Evolutionary conservation across 2,329 filamentous ascomycete species (phyloP), one percentile per base, ranked within the genome.

Genomic region (Colletotrichum sojae): DNA sequence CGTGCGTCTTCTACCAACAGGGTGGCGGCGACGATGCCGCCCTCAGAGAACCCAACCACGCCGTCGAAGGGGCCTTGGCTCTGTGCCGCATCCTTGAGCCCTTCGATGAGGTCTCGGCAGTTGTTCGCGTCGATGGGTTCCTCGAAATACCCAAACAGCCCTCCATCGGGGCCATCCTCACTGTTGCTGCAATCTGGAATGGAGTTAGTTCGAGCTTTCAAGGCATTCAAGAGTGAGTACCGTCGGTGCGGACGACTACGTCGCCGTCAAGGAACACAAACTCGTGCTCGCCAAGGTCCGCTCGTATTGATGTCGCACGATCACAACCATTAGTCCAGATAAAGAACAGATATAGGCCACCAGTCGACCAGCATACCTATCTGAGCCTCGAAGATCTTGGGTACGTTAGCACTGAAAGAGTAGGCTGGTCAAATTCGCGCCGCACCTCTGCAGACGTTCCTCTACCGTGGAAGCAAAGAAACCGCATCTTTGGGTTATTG

Each of bases 1-100:
- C 70, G 71, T 16, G 75, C 67, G 67, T 78, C 74, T 36, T 77
- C 75, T 27, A 76, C 64, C 4, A 79, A 67, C 65, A 79, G 73
- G 71, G 73, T 77, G n/a, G 76, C 76, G 25, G 75, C 76, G 16
- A 79, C 71, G 2, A 73, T 75, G 45, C 75, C 76, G 20, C 76
- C 76, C 52, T 78, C 76, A 9, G 76, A 77, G 67, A 77, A 78
- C 2, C 76, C 76, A 74, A 78, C 77, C 16, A 77, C 51, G 18
- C 72, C 46, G 46, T 49, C 46, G 9, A 49, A 49, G 2, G 46
- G 46, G 16, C 46, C 46, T 6, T n/a, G 46, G 6, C 46, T 49
- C n/a, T 49, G n/a, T 6, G 18, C n/a, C 18, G 46, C 46, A 9
- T 49, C 46, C 20, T 6, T 22, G 18, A 49, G 46, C 12, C 46